Percentiles rank a stretch among this genome's conserved stretches.
Conservation (phyloP, 192 early-diverging fungal species). For the Coemansia sp. region DNA sequence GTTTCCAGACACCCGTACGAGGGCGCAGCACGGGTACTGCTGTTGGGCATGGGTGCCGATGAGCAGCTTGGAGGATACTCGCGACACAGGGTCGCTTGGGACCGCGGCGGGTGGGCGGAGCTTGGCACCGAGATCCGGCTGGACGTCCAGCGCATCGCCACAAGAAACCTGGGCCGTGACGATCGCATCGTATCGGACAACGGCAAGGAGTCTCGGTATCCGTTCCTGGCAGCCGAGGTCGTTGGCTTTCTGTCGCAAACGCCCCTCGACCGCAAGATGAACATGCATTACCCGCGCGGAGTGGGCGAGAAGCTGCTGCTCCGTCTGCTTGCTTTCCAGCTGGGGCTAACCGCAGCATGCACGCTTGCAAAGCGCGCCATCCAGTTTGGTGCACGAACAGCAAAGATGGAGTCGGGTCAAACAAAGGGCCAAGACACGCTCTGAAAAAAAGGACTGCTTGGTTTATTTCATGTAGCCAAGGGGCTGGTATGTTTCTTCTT, state of each 20-base stretch:
- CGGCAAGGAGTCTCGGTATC: constrained; percentile 82
- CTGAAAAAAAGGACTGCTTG: not conserved
- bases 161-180: constrained; percentile 90
- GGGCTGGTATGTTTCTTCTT: too few relatives aligned
- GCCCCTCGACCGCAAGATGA: constrained; percentile 79
- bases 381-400: constrained; percentile 94
- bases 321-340: constrained; percentile 64
- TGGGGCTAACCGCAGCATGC: constrained; percentile 62
- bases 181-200: constrained; percentile 90
- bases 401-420: constrained; percentile 75
- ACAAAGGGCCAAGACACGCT: constrained; percentile 37
- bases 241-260: constrained; percentile 64
- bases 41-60: constrained; percentile 91
- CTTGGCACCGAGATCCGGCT: constrained; percentile 76
- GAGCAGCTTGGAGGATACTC: constrained; percentile 94
- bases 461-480: too few relatives aligned
- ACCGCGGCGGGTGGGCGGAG: constrained; percentile 61
- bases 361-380: constrained; percentile 89
- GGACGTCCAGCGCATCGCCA: constrained; percentile 83
- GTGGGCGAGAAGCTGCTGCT: constrained; percentile 92
- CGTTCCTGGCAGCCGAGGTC: constrained; percentile 77
- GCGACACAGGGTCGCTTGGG: constrained; percentile 76
- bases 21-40: constrained; percentile 72
- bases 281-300: constrained; percentile 75
- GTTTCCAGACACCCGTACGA: constrained; percentile 44